Evolutionary conservation across 2,329 filamentous ascomycete species (phyloP).

Genomic region (Venturia pyrina): DNA sequence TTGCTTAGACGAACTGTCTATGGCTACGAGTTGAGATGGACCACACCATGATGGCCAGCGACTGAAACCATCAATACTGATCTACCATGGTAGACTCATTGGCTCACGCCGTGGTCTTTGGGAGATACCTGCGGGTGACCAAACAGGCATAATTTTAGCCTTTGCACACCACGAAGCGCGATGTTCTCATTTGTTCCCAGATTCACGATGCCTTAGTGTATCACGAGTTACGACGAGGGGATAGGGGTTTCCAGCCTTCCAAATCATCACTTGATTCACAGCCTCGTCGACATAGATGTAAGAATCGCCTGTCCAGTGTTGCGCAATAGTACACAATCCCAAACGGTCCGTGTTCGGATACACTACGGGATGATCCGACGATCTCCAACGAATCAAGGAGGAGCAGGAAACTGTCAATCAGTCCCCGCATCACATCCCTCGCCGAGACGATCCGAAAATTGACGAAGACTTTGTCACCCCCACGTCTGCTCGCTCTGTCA

Average conservation of each 20-base stretch:
- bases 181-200: too few species aligned
- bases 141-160: too few species aligned
- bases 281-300: too few species aligned
- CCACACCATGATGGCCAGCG: neutral
- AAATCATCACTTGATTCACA: too few species aligned
- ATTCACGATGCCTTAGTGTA: too few species aligned
- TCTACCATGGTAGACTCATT: neutral
- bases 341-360: neutral
- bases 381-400: neutral
- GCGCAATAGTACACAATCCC: neutral
- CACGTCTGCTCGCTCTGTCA: neutral
- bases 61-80: neutral
- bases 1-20: constrained; percentile 72
- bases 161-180: too few species aligned
- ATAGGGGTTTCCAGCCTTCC: too few species aligned
- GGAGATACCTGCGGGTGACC: neutral
- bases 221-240: too few species aligned
- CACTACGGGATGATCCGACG: neutral
- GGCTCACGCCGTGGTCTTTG: neutral
- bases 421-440: neutral
- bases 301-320: neutral
- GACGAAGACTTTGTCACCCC: neutral
- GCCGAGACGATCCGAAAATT: neutral
- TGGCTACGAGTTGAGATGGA: constrained; percentile 51
- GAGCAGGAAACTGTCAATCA: neutral